Percentiles rank a stretch among this genome's conserved stretches.
Evolutionary conservation across 2,329 filamentous ascomycete genomes (phyloP).

Genomic region (Microcyclosporella mali): DNA sequence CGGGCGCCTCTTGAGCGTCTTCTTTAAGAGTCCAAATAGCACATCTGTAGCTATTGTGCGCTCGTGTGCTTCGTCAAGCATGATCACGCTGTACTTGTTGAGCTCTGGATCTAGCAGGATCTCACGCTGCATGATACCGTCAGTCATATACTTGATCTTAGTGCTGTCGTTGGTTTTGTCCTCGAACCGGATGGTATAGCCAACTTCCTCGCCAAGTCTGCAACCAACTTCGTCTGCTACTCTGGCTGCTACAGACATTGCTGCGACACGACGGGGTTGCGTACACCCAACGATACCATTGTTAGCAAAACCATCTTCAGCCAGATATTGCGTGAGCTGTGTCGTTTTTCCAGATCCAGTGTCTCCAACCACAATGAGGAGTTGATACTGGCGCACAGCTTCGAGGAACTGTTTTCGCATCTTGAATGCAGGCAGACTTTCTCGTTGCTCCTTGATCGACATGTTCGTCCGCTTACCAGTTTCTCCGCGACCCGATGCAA

Average conservation of each 20-base stretch:
- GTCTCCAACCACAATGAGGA: conserved; percentile 93
- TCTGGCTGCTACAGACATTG: conserved; percentile 96
- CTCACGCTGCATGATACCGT: conserved; percentile 95
- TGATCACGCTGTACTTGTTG: conserved; percentile 87
- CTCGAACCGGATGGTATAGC: conserved; percentile 96
- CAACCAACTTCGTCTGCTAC: conserved; percentile 95
- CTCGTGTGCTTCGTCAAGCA: conserved; percentile 97
- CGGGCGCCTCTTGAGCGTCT: conserved; percentile 75
- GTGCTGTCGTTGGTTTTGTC: conserved; percentile 83
- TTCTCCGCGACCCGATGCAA: conserved; percentile 66
- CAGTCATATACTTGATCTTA: conserved; percentile 99
- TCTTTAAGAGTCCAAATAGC: conserved; percentile 87
- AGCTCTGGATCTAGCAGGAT: conserved; percentile 87
- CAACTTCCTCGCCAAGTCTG: conserved; percentile 82
- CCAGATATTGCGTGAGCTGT: conserved; percentile 89
- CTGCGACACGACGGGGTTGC: conserved; percentile 91
- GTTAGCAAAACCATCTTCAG: conserved; percentile 84
- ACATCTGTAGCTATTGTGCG: conserved; percentile 94
- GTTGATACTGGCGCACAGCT: conserved; percentile 78
- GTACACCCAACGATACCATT: conserved; percentile 91
- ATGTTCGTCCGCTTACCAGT: conserved; percentile 82
- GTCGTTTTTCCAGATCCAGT: conserved; percentile 97
- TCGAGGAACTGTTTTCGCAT: conserved; percentile 84
- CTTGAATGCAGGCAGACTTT: conserved; percentile 79
- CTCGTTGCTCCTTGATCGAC: conserved; percentile 91